phyloP scores from a whole-genome alignment of 257 asterid genomes.

The Knoxia roxburghii region DNA sequence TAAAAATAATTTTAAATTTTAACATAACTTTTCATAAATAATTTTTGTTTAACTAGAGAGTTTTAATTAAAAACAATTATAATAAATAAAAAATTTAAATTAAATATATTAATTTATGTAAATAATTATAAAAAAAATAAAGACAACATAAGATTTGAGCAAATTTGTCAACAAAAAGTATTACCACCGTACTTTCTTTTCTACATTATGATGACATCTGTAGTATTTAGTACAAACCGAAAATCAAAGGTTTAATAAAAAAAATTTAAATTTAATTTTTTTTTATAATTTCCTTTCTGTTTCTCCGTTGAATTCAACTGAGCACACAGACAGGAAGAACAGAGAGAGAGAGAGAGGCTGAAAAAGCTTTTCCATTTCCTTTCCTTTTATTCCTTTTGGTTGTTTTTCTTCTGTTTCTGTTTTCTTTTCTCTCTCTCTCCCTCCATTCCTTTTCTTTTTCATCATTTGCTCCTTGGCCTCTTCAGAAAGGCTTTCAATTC shows the following conservation, averaged over 20 bases:
- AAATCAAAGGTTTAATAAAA: neutral
- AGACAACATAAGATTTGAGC: too few species aligned
- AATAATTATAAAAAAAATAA: too few species aligned
- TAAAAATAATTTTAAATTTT: too few species aligned
- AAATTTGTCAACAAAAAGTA: too few species aligned
- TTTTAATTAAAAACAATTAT: too few species aligned
- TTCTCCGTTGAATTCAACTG: constrained; percentile 19
- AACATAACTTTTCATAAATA: too few species aligned
- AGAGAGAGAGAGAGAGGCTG: neutral
- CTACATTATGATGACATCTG: neutral
- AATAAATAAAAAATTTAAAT: too few species aligned
- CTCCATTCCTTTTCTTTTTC: neutral
- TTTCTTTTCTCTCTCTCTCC: neutral
- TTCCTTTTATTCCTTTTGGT: neutral
- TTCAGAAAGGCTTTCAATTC: neutral
- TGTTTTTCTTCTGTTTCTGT: neutral
- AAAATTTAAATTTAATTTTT: too few species aligned
- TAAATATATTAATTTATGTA: too few species aligned
- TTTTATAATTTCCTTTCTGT: neutral
- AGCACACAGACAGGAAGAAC: constrained; percentile 5
- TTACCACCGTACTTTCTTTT: neutral
- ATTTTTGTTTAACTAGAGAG: too few species aligned
- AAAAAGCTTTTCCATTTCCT: constrained; percentile 6
- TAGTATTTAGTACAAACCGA: neutral
- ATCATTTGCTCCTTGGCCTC: constrained; percentile 8